Base-by-base conservation (phyloP, 164 flowering plant genomes). In the Akebia trifoliata region DNA sequence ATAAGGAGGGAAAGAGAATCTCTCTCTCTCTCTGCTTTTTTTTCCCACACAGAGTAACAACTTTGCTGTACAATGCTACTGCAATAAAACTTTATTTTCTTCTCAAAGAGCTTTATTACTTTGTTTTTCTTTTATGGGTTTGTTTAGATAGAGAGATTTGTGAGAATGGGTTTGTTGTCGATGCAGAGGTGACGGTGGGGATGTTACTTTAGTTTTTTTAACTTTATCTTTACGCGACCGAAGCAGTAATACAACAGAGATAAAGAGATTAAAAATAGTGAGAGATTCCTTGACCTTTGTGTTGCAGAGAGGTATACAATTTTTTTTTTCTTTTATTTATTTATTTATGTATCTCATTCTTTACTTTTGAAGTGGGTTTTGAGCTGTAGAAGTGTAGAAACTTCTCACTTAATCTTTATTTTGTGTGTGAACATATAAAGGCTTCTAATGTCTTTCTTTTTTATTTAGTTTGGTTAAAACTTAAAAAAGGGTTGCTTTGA, bases 181-280 rank as follows among this genome's bases (percentile, higher is more conserved):
- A n/a, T n/a, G n/a, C n/a, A n/a, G n/a, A n/a, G n/a, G n/a, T n/a
- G n/a, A n/a, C n/a, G n/a, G n/a, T n/a, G n/a, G n/a, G n/a, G n/a
- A n/a, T n/a, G n/a, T n/a, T n/a, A n/a, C n/a, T n/a, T n/a, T n/a
- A n/a, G n/a, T n/a, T n/a, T 57, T 64, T 67, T 64, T 24, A 10
- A 36, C 70, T 66, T 66, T 66, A 50, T 50, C 71, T 69, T 66
- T 62, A 56, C 66, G 71, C 58, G 53, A 53, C 18, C 17, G 58
- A 52, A 42, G 63, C 2, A 45, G 50, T 1, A 2, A 12, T 21
- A 22, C 57, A 54, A n/a, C 59, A 63, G 36, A 31, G 39, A 31
- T 6, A 25, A 38, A 45, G 11, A 25, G 37, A 32, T n/a, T n/a
- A n/a, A 24, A 39, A 17, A 39, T 32, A 11, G 24, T 32, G 35